Evolutionary conservation across 2,329 filamentous ascomycete species (phyloP).

Genomic region (Aspergillus sp.): DNA sequence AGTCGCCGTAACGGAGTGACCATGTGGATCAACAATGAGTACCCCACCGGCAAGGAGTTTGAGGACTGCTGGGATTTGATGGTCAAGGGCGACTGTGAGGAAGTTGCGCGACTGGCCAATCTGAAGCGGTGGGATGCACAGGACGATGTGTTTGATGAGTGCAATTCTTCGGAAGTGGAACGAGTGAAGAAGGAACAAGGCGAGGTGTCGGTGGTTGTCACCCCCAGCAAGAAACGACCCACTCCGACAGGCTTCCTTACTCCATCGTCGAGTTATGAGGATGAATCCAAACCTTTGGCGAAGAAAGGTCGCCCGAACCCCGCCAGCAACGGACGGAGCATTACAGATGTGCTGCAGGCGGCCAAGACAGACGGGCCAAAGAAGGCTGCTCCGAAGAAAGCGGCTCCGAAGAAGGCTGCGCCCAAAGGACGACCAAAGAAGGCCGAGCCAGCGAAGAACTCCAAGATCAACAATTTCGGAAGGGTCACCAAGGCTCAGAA

Average conservation of each 20-base stretch:
- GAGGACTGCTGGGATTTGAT: constrained; percentile 93
- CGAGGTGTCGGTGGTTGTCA: constrained; percentile 45
- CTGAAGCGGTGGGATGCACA: constrained; percentile 61
- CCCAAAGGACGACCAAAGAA: constrained; percentile 29
- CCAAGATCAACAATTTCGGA: constrained; percentile 36
- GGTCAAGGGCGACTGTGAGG: constrained; percentile 82
- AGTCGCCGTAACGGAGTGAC: constrained; percentile 76
- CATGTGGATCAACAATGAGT: constrained; percentile 91
- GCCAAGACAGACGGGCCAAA: constrained; percentile 16
- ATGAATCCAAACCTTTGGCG: constrained; percentile 23
- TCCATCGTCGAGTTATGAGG: constrained; percentile 46
- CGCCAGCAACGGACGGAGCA: constrained; percentile 32
- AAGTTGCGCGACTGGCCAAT: constrained; percentile 73
- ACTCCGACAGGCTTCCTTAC: constrained; percentile 42
- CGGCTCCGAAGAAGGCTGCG: constrained; percentile 26
- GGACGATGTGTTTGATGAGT: constrained; percentile 45
- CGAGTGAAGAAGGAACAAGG: constrained; percentile 42
- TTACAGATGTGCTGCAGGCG: constrained; percentile 29
- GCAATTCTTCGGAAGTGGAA: constrained; percentile 49
- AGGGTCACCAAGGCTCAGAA: constrained; percentile 37
- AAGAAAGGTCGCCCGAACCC: constrained; percentile 32
- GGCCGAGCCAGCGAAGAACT: constrained; percentile 24
- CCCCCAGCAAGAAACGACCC: constrained; percentile 40
- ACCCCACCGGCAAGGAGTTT: constrained; percentile 78
- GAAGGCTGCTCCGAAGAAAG: constrained; percentile 26